These are phyloP conservation scores for Trametes villosa DNA, from an alignment of 768 basidiomycete species.

Conservation along the genomic window DNA sequence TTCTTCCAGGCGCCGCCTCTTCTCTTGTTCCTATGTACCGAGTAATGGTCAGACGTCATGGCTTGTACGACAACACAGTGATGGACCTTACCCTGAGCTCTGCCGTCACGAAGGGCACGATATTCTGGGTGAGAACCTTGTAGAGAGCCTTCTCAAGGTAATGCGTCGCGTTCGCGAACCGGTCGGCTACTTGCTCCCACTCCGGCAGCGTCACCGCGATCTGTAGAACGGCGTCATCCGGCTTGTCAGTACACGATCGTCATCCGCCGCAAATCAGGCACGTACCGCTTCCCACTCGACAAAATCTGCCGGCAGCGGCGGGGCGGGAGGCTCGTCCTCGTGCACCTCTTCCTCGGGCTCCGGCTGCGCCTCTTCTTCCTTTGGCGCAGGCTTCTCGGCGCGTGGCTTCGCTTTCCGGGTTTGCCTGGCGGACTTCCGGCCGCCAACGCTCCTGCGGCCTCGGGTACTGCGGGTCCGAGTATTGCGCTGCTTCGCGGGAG, in stretches of 20 bases:
- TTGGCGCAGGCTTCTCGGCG: background rate
- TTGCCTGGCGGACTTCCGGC: conserved; percentile 2
- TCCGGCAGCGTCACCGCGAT: conserved; percentile 83
- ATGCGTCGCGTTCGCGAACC: conserved; percentile 76
- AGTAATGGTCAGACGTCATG: background rate
- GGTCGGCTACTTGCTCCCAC: conserved; percentile 81
- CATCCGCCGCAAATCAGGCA: conserved; percentile 15
- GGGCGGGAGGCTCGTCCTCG: conserved; percentile 25
- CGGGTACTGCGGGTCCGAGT: background rate
- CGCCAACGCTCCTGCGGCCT: background rate
- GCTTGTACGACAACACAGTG: conserved; percentile 6
- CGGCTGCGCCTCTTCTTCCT: conserved; percentile 20
- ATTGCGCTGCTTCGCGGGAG: conserved; percentile 6
- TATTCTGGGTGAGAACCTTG: conserved; percentile 62
- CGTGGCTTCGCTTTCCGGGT: conserved; percentile 1
- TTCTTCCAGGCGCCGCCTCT: conserved; percentile 66
- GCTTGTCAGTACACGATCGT: too few relatives aligned
- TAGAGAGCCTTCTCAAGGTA: conserved; percentile 81
- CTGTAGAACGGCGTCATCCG: conserved; percentile 41
- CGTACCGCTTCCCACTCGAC: conserved; percentile 92
- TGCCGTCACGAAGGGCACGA: conserved; percentile 73
- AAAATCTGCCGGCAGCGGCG: conserved; percentile 53
- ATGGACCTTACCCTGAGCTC: conserved; percentile 61
- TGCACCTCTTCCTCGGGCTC: conserved; percentile 24
- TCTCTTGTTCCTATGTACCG: conserved; percentile 58